A percentile compares a stretch with the other conserved stretches of the same genome.
Conservation (phyloP, 371 early-diverging fungal genomes). For the Dipsacomyces acuminosporus region DNA sequence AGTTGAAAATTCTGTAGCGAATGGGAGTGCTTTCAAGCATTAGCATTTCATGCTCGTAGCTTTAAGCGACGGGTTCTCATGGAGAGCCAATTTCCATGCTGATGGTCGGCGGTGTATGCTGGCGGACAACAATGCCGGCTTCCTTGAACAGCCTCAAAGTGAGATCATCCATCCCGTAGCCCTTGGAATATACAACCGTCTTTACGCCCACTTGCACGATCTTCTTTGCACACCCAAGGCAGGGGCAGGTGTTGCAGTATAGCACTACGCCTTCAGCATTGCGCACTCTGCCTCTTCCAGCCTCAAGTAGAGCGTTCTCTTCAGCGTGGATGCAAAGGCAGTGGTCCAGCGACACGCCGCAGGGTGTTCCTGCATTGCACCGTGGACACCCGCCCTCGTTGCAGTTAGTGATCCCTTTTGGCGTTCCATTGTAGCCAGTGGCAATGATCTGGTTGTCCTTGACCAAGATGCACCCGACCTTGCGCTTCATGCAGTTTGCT, state of each 20-base stretch:
- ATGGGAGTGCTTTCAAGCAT: too few relatives aligned
- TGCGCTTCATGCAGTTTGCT: conserved; percentile 96
- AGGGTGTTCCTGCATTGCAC: conserved; percentile 79
- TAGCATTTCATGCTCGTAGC: too few relatives aligned
- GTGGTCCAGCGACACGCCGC: conserved; percentile 73
- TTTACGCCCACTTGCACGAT: conserved; percentile 91
- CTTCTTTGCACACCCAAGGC: conserved; percentile 91
- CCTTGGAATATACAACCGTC: conserved; percentile 83
- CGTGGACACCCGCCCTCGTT: conserved; percentile 91
- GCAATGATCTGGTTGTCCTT: conserved; percentile 85
- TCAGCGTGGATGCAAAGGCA: conserved; percentile 99
- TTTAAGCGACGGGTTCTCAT: too few relatives aligned
- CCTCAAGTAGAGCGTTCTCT: conserved; percentile 96
- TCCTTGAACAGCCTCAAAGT: conserved; percentile 73
- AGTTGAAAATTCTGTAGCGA: too few relatives aligned
- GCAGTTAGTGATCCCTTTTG: conserved; percentile 86
- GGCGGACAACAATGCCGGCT: conserved; percentile 74
- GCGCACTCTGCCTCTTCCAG: conserved; percentile 78
- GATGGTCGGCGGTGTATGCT: conserved; percentile 64
- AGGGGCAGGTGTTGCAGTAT: conserved; percentile 92
- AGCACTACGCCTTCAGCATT: conserved; percentile 61
- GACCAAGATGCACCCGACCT: conserved; percentile 95
- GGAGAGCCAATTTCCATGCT: conserved; percentile 42
- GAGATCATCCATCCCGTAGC: conserved; percentile 87
- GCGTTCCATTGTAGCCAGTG: conserved; percentile 99